A percentile compares a stretch with the other conserved stretches of the same genome.
phyloP scores from a whole-genome alignment of 495 filamentous ascomycete genomes.

The Tetracladium setigerum region DNA sequence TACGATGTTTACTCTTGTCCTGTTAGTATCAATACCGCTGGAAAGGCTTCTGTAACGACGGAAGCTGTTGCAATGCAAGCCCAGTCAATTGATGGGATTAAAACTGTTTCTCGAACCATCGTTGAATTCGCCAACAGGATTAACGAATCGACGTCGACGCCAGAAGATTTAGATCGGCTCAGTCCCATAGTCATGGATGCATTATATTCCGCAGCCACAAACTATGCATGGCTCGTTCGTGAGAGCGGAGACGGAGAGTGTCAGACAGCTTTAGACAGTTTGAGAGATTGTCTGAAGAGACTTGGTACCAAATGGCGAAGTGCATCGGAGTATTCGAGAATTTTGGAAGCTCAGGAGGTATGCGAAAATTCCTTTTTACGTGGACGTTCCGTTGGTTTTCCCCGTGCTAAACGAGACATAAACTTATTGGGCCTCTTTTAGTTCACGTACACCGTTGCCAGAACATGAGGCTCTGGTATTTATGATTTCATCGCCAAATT shows the following conservation, averaged over 20 bases:
- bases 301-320: slow-evolving; percentile 28
- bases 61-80: slow-evolving; percentile 12
- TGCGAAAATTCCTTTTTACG: slow-evolving; percentile 4
- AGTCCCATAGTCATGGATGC: slow-evolving; percentile 27
- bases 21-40: neutral
- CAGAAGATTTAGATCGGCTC: slow-evolving; percentile 16
- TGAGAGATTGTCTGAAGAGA: slow-evolving; percentile 21
- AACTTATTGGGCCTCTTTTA: too few species aligned
- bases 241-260: slow-evolving; percentile 19
- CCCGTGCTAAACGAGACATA: too few species aligned
- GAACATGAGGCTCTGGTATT: too few species aligned
- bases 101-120: slow-evolving; percentile 16
- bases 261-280: slow-evolving; percentile 19
- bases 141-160: slow-evolving; percentile 1
- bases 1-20: slow-evolving; percentile 20
- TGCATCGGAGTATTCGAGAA: slow-evolving; percentile 23
- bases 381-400: slow-evolving; percentile 8
- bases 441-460: too few species aligned
- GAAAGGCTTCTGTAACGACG: neutral
- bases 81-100: slow-evolving; percentile 23
- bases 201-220: slow-evolving; percentile 28
- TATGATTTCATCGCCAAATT: too few species aligned
- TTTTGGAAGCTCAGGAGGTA: slow-evolving; percentile 24
- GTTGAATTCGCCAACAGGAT: slow-evolving; percentile 16
- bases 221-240: slow-evolving; percentile 29